These are phyloP conservation scores for Paramecium tetraurelia DNA, from an alignment of 73 alveolate genomes.

Conservation along the genomic window DNA sequence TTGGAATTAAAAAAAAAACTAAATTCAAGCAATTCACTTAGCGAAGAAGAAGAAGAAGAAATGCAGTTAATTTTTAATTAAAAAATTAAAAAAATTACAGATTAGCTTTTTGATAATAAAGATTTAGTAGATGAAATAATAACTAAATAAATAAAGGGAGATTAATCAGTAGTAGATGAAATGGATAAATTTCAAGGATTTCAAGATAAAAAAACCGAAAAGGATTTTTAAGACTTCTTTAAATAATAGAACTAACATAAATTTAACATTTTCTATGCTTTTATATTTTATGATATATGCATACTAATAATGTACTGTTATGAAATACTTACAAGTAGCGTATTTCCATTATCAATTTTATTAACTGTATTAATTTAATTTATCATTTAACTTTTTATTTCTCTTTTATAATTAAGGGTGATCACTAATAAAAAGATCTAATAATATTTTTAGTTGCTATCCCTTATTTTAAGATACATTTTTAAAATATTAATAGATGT, in stretches of 20 bases:
- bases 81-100: background rate
- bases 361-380: background rate
- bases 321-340: background rate
- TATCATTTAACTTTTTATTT: background rate
- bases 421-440: background rate
- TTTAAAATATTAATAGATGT: background rate
- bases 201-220: background rate
- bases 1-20: background rate
- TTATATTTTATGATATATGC: background rate
- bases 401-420: background rate
- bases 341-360: background rate
- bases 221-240: slow-evolving; percentile 11
- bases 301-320: background rate
- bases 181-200: background rate
- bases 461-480: background rate
- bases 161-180: background rate
- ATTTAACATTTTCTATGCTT: background rate
- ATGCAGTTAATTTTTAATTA: background rate
- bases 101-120: background rate
- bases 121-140: background rate
- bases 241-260: background rate
- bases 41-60: background rate
- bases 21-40: background rate
- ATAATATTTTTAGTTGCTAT: background rate
- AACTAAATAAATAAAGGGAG: background rate